These are phyloP conservation scores for Starmera dryadoides DNA, from an alignment of 805 yeast species.

Conservation along the genomic window DNA sequence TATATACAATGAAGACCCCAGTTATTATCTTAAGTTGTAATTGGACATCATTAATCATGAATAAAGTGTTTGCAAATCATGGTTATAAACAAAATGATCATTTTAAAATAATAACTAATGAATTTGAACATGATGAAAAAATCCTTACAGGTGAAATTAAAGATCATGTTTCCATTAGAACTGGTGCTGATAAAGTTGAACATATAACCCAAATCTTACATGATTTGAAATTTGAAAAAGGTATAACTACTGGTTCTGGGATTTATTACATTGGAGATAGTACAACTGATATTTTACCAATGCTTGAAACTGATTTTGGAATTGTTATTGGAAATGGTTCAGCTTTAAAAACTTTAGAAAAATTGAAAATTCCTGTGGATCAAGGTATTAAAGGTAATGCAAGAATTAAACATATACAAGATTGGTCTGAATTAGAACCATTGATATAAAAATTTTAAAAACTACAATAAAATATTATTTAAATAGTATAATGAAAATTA, in stretches of 20 bases:
- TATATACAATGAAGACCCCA: conserved; percentile 20
- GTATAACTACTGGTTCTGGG: conserved; percentile 6
- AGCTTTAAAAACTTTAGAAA: conserved; percentile 19
- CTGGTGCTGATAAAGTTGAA: conserved; percentile 46
- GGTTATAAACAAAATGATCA: conserved; percentile 15
- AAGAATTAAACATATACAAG: conserved; percentile 11
- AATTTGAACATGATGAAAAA: conserved; percentile 31
- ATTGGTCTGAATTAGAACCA: conserved; percentile 14
- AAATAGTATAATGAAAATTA: background rate
- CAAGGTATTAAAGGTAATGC: conserved; percentile 10
- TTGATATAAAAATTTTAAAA: conserved; percentile 3
- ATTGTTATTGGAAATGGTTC: conserved; percentile 36
- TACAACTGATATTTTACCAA: conserved; percentile 46
- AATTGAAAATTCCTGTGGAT: conserved; percentile 16
- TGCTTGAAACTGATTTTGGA: conserved; percentile 40
- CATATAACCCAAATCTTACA: conserved; percentile 14
- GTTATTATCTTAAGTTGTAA: conserved; percentile 48
- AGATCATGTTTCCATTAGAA: conserved; percentile 29
- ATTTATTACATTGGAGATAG: conserved; percentile 56
- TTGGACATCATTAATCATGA: conserved; percentile 50
- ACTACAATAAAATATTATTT: background rate
- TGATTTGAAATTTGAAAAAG: conserved; percentile 9
- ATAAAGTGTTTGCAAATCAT: conserved; percentile 17
- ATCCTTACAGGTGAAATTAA: conserved; percentile 20
- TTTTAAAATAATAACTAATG: conserved; percentile 39